Evolutionary conservation across 2,329 filamentous ascomycete species (phyloP), one percentile per base, ranked within the genome.

Genomic region (Hymenoscyphus scutula): DNA sequence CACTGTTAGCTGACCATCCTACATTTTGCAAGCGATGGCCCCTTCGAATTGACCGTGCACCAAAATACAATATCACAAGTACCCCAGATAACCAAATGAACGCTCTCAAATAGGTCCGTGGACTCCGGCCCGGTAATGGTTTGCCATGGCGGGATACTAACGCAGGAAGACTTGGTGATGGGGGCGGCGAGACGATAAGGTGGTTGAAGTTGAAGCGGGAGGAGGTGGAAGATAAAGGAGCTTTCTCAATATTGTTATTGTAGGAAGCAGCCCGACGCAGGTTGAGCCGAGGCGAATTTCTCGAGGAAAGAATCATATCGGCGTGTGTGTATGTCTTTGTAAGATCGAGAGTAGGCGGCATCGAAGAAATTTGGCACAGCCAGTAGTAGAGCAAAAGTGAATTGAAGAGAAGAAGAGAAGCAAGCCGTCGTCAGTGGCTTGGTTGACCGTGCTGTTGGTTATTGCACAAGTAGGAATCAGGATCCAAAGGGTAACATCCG

Each of bases 121-220:
- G 66, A 15, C 45, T 70, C 13, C 60, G 66, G 56, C 83, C 77
- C n/a, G 83, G 78, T 53, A 79, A 77, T 23, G 80, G 79, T 75
- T 88, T 87, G 71, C 87, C 83, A 71, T 85, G 84, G 65, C 87
- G 82, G 15, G 86, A 86, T 38, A 89, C 79, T 59, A 90, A 80
- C 15, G 85, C 86, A 13, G 89, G 90, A 57, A 92, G 82, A 66
- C 85, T 84, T 1, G 89, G 89, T 1, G 88, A 94, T 37, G 84
- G 83, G 3, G 89, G 88, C 29, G 89, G 90, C 29, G 84, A 87
- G 74, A 85, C 87, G 68, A 88, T 78, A 45, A 90, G 81, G 66
- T 90, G 85, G 70, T 87, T 87, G 76, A 89, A 87, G 74, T 78
- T 85, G 75, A 88, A 88, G 55, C 84, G 79, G 19, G 85, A 86